Evolutionary conservation across 129 eudicot genomes (phyloP).

Genomic region (Glebionis coronaria): DNA sequence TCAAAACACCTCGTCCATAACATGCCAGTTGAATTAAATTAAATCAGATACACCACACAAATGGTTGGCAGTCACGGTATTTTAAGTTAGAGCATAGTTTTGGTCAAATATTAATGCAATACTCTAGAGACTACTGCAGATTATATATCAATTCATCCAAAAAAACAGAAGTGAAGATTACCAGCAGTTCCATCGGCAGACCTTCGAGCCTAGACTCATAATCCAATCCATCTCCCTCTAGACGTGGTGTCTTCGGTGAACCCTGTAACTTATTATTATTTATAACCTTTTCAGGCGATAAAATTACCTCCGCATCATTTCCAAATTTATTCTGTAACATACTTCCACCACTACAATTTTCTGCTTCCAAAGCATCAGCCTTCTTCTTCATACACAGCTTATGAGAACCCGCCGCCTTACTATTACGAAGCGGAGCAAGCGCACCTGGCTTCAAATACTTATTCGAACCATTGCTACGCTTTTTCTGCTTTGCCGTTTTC

Average conservation of each 20-base stretch:
- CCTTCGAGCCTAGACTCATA: constrained; percentile 84
- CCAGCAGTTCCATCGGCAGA: constrained; percentile 90
- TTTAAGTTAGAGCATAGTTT: neutral
- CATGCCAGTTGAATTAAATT: neutral
- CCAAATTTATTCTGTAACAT: constrained; percentile 16
- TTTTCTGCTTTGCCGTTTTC: constrained; percentile 48
- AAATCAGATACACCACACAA: too few species aligned
- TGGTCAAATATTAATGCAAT: neutral
- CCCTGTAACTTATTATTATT: constrained; percentile 42
- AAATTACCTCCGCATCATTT: constrained; percentile 16
- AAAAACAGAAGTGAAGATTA: constrained; percentile 26
- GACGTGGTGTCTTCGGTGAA: constrained; percentile 75
- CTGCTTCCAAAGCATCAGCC: constrained; percentile 42
- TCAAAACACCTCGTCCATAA: neutral
- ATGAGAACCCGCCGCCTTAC: constrained; percentile 49
- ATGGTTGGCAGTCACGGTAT: neutral
- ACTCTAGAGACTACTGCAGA: neutral
- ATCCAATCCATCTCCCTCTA: constrained; percentile 37
- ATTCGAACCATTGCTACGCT: constrained; percentile 41
- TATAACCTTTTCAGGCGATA: constrained; percentile 61
- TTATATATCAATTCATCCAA: neutral
- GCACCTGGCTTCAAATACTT: constrained; percentile 97
- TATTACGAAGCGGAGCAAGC: constrained; percentile 85
- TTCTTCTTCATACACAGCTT: constrained; percentile 70
- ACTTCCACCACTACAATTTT: constrained; percentile 25